A percentile compares a stretch with the other conserved stretches of the same genome.
Conservation (phyloP, 108 stramenopile species). For the Skeletonema grethae region DNA sequence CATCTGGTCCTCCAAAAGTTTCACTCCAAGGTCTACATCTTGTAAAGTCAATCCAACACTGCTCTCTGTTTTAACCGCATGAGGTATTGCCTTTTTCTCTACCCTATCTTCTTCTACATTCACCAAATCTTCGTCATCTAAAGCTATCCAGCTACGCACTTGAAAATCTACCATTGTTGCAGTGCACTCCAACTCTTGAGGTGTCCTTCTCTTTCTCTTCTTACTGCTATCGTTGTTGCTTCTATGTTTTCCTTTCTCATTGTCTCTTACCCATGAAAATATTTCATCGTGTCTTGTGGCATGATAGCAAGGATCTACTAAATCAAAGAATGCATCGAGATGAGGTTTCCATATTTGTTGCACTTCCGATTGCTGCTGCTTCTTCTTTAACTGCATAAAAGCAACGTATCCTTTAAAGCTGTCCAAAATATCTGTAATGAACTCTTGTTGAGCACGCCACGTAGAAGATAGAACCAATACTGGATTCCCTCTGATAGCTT, state of each 20-base stretch:
- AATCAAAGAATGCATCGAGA: conserved; percentile 53
- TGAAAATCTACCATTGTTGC: background rate
- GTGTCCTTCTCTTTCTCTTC: conserved; percentile 5
- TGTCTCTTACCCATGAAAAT: conserved; percentile 45
- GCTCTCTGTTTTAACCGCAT: conserved; percentile 62
- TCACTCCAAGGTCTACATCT: conserved; percentile 48
- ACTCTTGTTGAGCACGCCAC: conserved; percentile 57
- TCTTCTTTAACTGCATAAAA: conserved; percentile 5
- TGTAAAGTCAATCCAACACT: conserved; percentile 50
- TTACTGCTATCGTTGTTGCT: background rate
- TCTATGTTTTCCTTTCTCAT: background rate
- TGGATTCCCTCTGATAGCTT: conserved; percentile 20
- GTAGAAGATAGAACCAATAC: conserved; percentile 64
- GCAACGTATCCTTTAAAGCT: conserved; percentile 43
- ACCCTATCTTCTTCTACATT: conserved; percentile 40
- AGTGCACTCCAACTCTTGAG: background rate
- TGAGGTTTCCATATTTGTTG: conserved; percentile 21
- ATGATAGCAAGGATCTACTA: conserved; percentile 61
- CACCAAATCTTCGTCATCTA: conserved; percentile 78
- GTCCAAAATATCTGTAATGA: conserved; percentile 60
- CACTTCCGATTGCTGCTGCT: background rate
- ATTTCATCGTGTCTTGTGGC: conserved; percentile 73
- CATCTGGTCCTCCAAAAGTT: conserved; percentile 49
- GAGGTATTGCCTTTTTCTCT: conserved; percentile 38
- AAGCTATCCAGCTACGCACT: conserved; percentile 60